Base-by-base conservation (phyloP, 768 basidiomycete genomes). In the Tylopilus plumbeoviolaceoides region DNA sequence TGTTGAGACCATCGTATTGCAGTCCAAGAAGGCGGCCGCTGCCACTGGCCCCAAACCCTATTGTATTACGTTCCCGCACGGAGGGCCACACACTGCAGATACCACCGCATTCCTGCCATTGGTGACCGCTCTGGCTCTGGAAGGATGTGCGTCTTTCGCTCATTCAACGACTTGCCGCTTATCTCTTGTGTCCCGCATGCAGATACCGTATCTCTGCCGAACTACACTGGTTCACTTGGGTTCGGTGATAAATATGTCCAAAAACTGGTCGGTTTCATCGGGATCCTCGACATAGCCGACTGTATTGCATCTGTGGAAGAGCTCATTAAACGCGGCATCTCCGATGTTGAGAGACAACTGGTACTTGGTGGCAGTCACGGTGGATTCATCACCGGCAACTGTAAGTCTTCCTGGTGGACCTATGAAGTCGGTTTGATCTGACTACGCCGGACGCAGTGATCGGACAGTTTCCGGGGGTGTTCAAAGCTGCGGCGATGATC, bases 341-440 rank as follows among this genome's bases (percentile, higher is more conserved):
- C 80, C 1, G 67, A 70, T 36, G 65, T 72, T 27, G 81, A 79
- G 4, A 77, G 76, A 54, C 75, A 79, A 35, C 74, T 83, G 46
- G 62, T 85, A 0, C 65, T 68, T 42, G 84, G 85, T 5, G 85
- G 85, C 33, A 83, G 79, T 44, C 85, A 87, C 55, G 84, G 84
- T 2, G 85, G 85, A 0, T 85, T 82, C 59, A 66, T 84, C 18
- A 61, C 75, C 0, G 76, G 33, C 33, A 33, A 33, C 9, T 15
- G 33, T 33, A 15, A 33, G 73, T 54, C 28, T 7, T 15, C 36
- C 33, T 23, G 20, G 31, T 5, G 28, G 28, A 23, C 35, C 35
- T 36, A 5, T 36, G 15, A 36, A 6, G 38, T 39, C n/a, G 21
- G 50, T 39, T 28, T 15, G 40, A 18, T 44, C 40, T 49, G 43